Evolutionary conservation across 2,329 filamentous ascomycete genomes (phyloP), one percentile per base, ranked within the genome.

Genomic region (Fusarium lateritium): DNA sequence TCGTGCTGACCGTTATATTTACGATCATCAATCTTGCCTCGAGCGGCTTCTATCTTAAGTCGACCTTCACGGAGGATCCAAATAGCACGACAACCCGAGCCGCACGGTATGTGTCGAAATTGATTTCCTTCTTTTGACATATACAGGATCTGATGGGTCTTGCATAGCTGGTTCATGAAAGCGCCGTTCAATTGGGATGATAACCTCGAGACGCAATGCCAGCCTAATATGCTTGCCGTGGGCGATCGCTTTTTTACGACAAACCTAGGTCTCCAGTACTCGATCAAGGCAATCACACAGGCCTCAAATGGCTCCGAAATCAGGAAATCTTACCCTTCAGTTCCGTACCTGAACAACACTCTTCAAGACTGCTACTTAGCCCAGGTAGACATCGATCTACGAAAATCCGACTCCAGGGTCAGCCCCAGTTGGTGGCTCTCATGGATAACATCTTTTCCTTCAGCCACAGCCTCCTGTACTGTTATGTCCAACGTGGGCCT

Each of bases 141-240:
- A 19, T 5, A 11, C 11, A 54, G 40, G 2, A 31, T 31, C 50
- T 53, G 11, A 53, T 21, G 19, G n/a, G 14, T 31, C 9, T 13
- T 31, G 4, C 17, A 5, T 24, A 65, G 62, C 5, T 69, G 65
- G 65, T 69, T 64, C 2, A 65, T 69, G 65, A 69, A 63, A 39
- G 28, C 49, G 0, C 65, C 64, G 0, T 36, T 69, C 36, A 67
- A 60, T 11, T 67, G 65, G 65, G 64, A 65, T 4, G 7, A 46
- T 1, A 58, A 56, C 3, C 24, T 69, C 2, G 52, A 53, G 4
- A 33, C 39, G 11, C 64, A 54, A 38, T 69, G 65, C 2, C 55
- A 69, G 9, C 51, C 64, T 1, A 65, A 59, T 13, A 51, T 69
- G 11, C 2, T 69, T 2, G 56, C 64, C 2, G 65, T 69, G 3